Evolutionary conservation across 2,329 filamentous ascomycete genomes (phyloP), one percentile per base, ranked within the genome.

Genomic region (Ceratocystis papillata): DNA sequence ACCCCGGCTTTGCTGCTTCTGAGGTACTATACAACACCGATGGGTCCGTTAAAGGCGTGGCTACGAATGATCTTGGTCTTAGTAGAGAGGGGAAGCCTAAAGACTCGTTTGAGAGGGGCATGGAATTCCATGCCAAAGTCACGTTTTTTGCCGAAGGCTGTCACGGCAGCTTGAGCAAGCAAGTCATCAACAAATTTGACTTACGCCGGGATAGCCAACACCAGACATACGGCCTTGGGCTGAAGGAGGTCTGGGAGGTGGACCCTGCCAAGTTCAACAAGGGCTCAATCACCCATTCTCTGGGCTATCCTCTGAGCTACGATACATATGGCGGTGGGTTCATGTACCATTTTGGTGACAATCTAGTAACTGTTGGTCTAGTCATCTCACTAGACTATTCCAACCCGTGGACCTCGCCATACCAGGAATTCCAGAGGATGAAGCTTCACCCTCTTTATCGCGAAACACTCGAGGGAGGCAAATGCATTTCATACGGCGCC

Each of bases 311-410:
- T 22, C 78, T 99, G 57, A 84, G 90, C 17, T 84, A 81, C 71
- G 88, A 97, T 73, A 94, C 92, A 7, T 99, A 99, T 74, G 94
- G 94, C 70, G 94, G 94, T 70, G 91, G 89, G n/a, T 99, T 91
- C 87, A 92, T 99, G 89, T 99, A 99, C 74, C 94, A 99, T 76
- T 99, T 97, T 76, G 94, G 92, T 46, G 93, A 99, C 72, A 99
- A 97, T 76, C 83, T 97, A 72, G 93, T 99, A 68, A 91, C 87
- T 70, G 81, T 99, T 66, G 94, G 94, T 28, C 80, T 97, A 20
- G 94, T 99, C 10, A 89, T 95, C 46, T 92, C 92, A 28, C 82
- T 99, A 65, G 94, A 99, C 79, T 99, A 99, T 75, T 82, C 89
- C 53, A 99, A 99, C 76, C 94, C 94, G 0, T 99, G 93, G 90